phyloP scores from a whole-genome alignment of 768 basidiomycete species.

The Boletus vinaceobasis region DNA sequence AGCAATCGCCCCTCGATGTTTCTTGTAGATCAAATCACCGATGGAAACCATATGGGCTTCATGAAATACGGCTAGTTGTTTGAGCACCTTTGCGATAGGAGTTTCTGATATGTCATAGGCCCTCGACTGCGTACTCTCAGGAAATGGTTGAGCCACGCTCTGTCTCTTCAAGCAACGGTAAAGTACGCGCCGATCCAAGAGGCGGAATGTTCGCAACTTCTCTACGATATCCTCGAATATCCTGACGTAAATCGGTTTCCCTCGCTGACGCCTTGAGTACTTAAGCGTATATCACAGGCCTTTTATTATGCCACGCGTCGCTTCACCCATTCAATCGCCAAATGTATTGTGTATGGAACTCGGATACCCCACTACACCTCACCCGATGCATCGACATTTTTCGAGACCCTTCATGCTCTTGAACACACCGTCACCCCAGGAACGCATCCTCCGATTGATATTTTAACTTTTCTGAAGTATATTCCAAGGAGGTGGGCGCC shows the following conservation, averaged over 20 bases:
- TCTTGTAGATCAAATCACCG: constrained; percentile 1
- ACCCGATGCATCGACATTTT: constrained; percentile 1
- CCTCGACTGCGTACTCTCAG: constrained; percentile 3
- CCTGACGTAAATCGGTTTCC: background rate
- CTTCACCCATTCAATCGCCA: constrained; percentile 4
- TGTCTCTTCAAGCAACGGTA: background rate
- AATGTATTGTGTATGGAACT: background rate
- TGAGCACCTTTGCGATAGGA: background rate
- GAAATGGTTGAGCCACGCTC: background rate
- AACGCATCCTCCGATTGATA: constrained; percentile 6
- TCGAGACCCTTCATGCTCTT: constrained; percentile 1
- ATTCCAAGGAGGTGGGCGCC: constrained; percentile 5
- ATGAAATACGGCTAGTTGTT: background rate
- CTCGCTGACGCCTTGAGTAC: background rate
- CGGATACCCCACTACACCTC: constrained; percentile 3
- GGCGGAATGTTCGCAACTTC: constrained; percentile 2
- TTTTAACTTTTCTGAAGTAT: constrained; percentile 3
- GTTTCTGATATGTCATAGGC: background rate
- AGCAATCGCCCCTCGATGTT: constrained; percentile 2
- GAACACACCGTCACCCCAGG: constrained; percentile 1
- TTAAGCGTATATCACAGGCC: background rate
- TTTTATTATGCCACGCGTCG: constrained; percentile 1
- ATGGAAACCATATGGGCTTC: constrained; percentile 5
- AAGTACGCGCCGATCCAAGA: background rate
- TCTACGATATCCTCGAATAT: background rate